Percentiles rank a stretch among this genome's conserved stretches.
phyloP scores from a whole-genome alignment of 768 basidiomycete genomes.

The Mycena alexandri region DNA sequence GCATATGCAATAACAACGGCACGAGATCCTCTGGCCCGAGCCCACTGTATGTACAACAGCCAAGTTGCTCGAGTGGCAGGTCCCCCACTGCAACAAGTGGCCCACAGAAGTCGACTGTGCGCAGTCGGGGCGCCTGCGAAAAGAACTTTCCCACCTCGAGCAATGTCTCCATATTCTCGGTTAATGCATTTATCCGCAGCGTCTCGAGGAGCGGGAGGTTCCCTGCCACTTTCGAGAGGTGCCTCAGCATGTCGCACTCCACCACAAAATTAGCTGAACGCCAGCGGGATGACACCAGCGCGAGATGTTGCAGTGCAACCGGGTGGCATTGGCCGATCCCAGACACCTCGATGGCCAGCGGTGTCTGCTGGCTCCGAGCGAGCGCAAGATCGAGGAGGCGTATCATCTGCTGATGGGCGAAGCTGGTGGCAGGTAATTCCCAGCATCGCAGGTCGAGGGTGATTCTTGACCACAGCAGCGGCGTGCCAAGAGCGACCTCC shows the following conservation, averaged over 20 bases:
- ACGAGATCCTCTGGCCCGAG: not conserved
- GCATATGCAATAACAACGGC: not conserved
- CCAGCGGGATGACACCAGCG: not conserved
- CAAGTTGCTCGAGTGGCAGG: slow-evolving; percentile 13
- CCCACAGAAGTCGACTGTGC: not conserved
- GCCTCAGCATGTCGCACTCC: not conserved
- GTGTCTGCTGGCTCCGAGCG: not conserved
- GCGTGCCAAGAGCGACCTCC: not conserved
- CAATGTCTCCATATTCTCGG: not conserved
- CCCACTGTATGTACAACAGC: not conserved
- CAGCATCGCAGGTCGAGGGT: slow-evolving; percentile 25
- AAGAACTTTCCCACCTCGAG: not conserved
- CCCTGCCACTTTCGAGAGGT: not conserved
- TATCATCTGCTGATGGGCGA: not conserved
- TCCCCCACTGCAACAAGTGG: not conserved
- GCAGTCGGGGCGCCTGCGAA: not conserved
- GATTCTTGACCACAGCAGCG: slow-evolving; percentile 16
- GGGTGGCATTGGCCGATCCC: slow-evolving; percentile 7
- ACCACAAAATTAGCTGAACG: slow-evolving; percentile 2
- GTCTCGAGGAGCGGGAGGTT: slow-evolving; percentile 14
- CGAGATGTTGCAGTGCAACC: not conserved
- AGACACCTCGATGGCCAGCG: slow-evolving; percentile 5
- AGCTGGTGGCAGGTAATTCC: not conserved
- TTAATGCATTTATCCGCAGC: not conserved
- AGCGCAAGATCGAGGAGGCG: not conserved